Conservation (phyloP, 192 early-diverging fungal species). For the Diversispora eburnea region DNA sequence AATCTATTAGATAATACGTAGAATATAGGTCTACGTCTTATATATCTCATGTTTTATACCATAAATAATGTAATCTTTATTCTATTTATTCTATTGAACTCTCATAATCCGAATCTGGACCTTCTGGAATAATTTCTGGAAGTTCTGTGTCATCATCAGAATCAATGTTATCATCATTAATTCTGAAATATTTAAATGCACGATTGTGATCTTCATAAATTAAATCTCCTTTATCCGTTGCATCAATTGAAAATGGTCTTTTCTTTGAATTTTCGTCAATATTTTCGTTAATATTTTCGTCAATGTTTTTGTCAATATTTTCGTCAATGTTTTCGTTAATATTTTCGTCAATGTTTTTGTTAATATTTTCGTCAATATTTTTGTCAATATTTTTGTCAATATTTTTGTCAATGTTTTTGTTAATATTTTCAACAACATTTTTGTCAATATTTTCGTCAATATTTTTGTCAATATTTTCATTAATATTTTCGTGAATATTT, state of each 20-base stretch:
- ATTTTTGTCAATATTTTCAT: not conserved
- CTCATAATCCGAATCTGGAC: slow-evolving; percentile 26
- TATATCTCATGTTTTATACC: too few species aligned
- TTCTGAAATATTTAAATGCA: not conserved
- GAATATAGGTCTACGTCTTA: too few species aligned
- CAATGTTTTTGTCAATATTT: not conserved
- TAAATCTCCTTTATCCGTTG: not conserved
- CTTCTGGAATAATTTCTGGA: slow-evolving; percentile 19
- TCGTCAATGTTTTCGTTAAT: not conserved
- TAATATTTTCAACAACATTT: not conserved
- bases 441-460: not conserved
- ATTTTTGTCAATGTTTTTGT: not conserved
- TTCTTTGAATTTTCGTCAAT: not conserved
- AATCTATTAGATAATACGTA: too few species aligned
- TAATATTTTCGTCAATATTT: not conserved
- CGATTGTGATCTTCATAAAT: not conserved
- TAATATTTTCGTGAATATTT: not conserved
- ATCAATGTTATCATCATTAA: not conserved
- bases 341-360: not conserved
- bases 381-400: not conserved
- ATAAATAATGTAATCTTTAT: too few species aligned
- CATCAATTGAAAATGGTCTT: not conserved
- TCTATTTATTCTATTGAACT: not conserved
- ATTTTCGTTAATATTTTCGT: not conserved
- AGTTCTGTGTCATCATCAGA: slow-evolving; percentile 19